phyloP scores from a whole-genome alignment of 495 filamentous ascomycete genomes.

The Neurospora sp. region DNA sequence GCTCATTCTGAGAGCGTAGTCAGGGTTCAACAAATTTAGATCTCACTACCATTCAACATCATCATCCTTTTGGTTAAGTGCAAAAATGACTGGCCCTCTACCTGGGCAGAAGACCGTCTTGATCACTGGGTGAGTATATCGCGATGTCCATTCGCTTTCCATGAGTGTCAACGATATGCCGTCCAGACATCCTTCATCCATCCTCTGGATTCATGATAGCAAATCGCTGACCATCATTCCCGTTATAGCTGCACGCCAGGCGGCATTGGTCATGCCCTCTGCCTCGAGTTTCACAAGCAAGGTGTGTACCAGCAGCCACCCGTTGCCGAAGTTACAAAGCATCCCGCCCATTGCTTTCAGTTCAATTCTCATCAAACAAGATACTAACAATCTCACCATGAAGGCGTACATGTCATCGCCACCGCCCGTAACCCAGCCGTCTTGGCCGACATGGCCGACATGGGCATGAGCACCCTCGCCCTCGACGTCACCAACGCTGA shows the following conservation, averaged over 20 bases:
- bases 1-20: not conserved
- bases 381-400: not conserved
- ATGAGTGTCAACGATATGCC: not conserved
- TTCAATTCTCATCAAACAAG: not conserved
- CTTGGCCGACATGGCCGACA: constrained; percentile 30
- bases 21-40: not conserved
- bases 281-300: constrained; percentile 39
- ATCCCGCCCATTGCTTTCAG: no score
- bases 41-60: not conserved
- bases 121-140: constrained; percentile 35
- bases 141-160: not conserved
- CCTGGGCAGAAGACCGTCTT: constrained; percentile 40
- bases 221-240: not conserved
- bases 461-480: constrained; percentile 38
- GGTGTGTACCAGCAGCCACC: constrained; percentile 16
- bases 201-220: not conserved
- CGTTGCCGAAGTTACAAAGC: not conserved
- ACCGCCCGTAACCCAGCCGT: constrained; percentile 41
- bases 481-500: constrained; percentile 42
- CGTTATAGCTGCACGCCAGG: constrained; percentile 39
- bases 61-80: not conserved
- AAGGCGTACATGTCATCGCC: constrained; percentile 45
- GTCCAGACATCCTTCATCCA: not conserved
- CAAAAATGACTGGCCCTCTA: constrained; percentile 13
- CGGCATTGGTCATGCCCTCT: constrained; percentile 43